phyloP scores from a whole-genome alignment of 164 flowering plant genomes.

The Stephania japonica region DNA sequence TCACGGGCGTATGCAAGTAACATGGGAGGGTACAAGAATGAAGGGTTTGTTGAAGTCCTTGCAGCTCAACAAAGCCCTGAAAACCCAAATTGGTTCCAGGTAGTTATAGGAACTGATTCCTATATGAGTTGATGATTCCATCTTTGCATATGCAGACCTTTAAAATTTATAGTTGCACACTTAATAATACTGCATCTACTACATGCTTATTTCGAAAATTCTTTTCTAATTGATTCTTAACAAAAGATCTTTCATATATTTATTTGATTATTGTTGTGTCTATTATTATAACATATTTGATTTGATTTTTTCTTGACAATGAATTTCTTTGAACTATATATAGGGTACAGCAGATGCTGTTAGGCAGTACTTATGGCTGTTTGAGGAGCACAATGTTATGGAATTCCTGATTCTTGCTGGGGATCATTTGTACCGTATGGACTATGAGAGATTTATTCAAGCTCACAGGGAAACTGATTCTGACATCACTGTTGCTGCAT shows the following conservation, averaged over 20 bases:
- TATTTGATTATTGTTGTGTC: not conserved
- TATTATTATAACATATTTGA: not conserved
- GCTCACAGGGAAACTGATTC: conserved; percentile 92
- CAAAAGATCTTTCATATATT: not conserved
- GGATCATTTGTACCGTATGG: conserved; percentile 89
- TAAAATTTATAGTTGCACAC: no score
- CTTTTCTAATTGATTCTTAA: no score
- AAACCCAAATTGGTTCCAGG: conserved; percentile 96
- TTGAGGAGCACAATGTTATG: conserved; percentile 84
- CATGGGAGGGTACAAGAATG: conserved; percentile 81
- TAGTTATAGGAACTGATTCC: conserved; percentile 11
- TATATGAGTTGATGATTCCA: not conserved
- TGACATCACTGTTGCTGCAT: conserved; percentile 88
- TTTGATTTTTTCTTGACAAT: not conserved
- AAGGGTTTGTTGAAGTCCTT: conserved; percentile 93
- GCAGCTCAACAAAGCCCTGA: conserved; percentile 98
- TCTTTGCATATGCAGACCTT: not conserved
- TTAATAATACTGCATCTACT: no score
- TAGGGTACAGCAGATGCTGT: conserved; percentile 98
- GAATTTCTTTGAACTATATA: not conserved
- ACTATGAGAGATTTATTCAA: conserved; percentile 76
- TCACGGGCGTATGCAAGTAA: conserved; percentile 78
- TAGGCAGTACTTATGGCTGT: conserved; percentile 87
- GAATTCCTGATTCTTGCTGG: conserved; percentile 87
- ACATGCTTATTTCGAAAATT: no score